Evolutionary conservation across 257 asterid species (phyloP).

Genomic region (Asclepias syriaca): DNA sequence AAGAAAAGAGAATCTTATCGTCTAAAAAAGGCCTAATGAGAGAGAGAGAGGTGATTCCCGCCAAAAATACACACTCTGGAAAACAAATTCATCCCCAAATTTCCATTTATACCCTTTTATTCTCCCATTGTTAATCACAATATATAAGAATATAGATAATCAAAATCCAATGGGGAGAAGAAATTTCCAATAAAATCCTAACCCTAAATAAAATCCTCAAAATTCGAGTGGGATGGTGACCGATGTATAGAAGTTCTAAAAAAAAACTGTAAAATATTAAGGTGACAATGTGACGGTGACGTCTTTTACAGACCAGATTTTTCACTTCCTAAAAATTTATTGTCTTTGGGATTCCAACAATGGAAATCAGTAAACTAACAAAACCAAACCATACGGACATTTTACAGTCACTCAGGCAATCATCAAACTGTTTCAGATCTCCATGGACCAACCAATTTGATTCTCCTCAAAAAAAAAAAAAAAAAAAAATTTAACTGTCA

Average conservation of each 20-base stretch:
- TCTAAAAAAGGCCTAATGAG: neutral
- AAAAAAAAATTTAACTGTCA: too few species aligned
- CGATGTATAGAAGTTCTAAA: neutral
- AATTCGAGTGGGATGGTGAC: neutral
- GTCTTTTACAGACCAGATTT: slow-evolving; percentile 2
- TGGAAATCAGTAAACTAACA: neutral
- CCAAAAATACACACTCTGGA: slow-evolving; percentile 5
- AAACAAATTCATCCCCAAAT: neutral
- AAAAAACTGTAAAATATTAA: neutral
- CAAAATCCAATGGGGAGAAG: too few species aligned
- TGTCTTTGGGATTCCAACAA: neutral
- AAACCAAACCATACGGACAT: slow-evolving; percentile 2
- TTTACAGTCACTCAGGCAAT: slow-evolving; percentile 5
- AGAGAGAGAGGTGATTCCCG: slow-evolving; percentile 6
- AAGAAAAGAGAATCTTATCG: slow-evolving; percentile 16
- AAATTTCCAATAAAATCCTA: slow-evolving; percentile 4
- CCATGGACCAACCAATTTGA: slow-evolving; percentile 5
- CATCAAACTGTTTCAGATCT: slow-evolving; percentile 14
- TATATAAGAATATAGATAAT: too few species aligned
- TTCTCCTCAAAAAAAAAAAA: too few species aligned
- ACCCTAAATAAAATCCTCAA: neutral
- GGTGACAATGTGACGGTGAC: slow-evolving; percentile 4
- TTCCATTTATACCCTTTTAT: neutral
- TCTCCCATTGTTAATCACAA: too few species aligned
- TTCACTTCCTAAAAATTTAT: neutral